phyloP scores from a whole-genome alignment of 306 rosid genomes.

The Lathyrus aphaca region DNA sequence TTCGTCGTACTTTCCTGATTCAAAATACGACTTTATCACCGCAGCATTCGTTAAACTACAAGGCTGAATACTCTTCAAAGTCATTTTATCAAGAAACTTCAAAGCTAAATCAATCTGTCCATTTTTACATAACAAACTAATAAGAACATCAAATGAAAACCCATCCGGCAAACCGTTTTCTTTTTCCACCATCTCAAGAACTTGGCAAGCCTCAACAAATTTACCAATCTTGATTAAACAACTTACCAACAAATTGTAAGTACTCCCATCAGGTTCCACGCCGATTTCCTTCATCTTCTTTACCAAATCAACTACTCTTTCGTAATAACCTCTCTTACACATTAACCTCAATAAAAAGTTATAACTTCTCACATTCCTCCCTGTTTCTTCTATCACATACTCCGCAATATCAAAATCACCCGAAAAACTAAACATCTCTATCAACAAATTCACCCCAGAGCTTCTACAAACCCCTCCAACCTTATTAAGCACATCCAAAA shows the following conservation, averaged over 20 bases:
- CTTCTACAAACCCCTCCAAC: slow-evolving; percentile 63
- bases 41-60: slow-evolving; percentile 60
- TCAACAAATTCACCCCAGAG: slow-evolving; percentile 63
- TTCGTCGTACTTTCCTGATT: slow-evolving; percentile 51
- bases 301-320: slow-evolving; percentile 53
- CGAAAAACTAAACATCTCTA: slow-evolving; percentile 53
- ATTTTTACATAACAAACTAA: slow-evolving; percentile 48
- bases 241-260: slow-evolving; percentile 58
- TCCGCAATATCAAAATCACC: slow-evolving; percentile 55
- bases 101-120: slow-evolving; percentile 49
- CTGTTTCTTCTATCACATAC: slow-evolving; percentile 52
- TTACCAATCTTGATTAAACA: slow-evolving; percentile 55
- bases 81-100: slow-evolving; percentile 60
- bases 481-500: slow-evolving; percentile 51
- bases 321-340: slow-evolving; percentile 56
- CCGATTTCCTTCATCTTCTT: slow-evolving; percentile 60
- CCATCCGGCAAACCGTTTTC: slow-evolving; percentile 50
- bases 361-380: slow-evolving; percentile 51
- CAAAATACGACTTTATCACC: slow-evolving; percentile 65
- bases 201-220: slow-evolving; percentile 45
- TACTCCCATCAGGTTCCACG: slow-evolving; percentile 41
- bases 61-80: slow-evolving; percentile 59
- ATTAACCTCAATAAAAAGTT: slow-evolving; percentile 52
- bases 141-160: slow-evolving; percentile 56
- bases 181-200: slow-evolving; percentile 54